Evolutionary conservation across 805 yeast species (phyloP).

Genomic region (Lipomyces japonicus): DNA sequence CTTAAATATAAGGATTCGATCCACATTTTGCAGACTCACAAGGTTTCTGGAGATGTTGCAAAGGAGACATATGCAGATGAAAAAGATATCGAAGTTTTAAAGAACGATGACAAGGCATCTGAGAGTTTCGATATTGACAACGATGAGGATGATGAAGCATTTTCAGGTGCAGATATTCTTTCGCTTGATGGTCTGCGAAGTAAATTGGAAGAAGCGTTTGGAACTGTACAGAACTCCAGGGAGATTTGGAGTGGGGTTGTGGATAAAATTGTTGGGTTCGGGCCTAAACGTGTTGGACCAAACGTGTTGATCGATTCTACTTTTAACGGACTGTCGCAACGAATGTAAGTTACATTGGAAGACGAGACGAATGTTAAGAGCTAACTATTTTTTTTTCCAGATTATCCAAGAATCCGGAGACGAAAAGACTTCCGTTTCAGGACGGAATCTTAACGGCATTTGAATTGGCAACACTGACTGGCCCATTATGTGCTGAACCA

Average conservation of each 20-base stretch:
- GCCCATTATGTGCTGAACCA: slow-evolving; percentile 86
- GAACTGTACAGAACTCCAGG: slow-evolving; percentile 33
- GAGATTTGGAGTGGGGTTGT: slow-evolving; percentile 31
- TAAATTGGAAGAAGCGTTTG: slow-evolving; percentile 37
- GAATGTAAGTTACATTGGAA: slow-evolving; percentile 27
- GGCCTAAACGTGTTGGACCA: slow-evolving; percentile 72
- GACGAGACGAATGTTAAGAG: slow-evolving; percentile 39
- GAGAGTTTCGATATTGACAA: neutral
- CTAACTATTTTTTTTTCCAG: slow-evolving; percentile 1
- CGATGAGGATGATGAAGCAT: slow-evolving; percentile 17
- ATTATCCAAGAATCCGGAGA: slow-evolving; percentile 6
- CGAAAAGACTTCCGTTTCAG: slow-evolving; percentile 12
- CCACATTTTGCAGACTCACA: slow-evolving; percentile 8
- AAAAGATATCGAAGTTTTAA: neutral
- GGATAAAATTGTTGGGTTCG: slow-evolving; percentile 45
- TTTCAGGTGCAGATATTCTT: slow-evolving; percentile 29
- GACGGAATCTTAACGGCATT: slow-evolving; percentile 76
- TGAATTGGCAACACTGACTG: slow-evolving; percentile 74
- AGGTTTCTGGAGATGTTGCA: neutral
- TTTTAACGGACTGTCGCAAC: slow-evolving; percentile 6
- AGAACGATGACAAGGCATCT: neutral
- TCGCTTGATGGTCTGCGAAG: slow-evolving; percentile 37
- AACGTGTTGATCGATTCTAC: slow-evolving; percentile 63
- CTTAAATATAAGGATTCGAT: slow-evolving; percentile 26
- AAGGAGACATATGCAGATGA: slow-evolving; percentile 8